Evolutionary conservation across 768 basidiomycete species (phyloP).

Genomic region (Cyclocybe cylindracea): DNA sequence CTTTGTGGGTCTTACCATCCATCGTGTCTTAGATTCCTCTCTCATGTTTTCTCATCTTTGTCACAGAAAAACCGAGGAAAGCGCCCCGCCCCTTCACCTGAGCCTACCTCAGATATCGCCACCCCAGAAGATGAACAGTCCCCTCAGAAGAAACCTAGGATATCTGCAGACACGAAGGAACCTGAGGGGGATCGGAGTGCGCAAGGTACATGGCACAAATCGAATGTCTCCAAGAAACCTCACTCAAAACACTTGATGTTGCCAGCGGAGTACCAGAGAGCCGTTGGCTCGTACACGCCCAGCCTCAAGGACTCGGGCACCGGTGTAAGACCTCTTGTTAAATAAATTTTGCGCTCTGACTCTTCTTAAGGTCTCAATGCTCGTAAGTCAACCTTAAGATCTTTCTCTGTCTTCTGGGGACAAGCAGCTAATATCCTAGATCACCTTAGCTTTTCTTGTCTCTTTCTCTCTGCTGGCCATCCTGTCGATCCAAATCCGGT

Average conservation of each 20-base stretch:
- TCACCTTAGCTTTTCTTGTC: no score
- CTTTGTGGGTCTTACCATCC: conserved; percentile 46
- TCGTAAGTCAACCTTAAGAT: not conserved
- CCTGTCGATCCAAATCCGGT: no score
- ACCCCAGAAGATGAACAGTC: conserved; percentile 10
- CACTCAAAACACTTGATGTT: not conserved
- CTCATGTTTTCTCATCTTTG: not conserved
- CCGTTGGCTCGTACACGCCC: conserved; percentile 21
- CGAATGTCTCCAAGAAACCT: not conserved
- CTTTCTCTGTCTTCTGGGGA: not conserved
- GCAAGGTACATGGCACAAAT: conserved; percentile 12
- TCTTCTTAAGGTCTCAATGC: not conserved
- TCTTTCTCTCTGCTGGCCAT: no score
- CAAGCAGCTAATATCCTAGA: not conserved
- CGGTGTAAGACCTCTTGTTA: conserved; percentile 31
- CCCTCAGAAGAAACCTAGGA: conserved; percentile 17
- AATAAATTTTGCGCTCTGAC: conserved; percentile 13
- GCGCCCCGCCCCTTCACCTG: conserved; percentile 43
- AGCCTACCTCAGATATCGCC: conserved; percentile 17
- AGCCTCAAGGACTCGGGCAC: conserved; percentile 28
- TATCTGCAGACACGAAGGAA: conserved; percentile 5
- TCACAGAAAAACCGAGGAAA: conserved; percentile 60
- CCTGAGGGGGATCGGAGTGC: conserved; percentile 2
- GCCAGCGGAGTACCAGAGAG: conserved; percentile 25
- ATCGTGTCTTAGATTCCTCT: not conserved